phyloP scores from a whole-genome alignment of 768 basidiomycete species.

The Punctularia strigosozonata region DNA sequence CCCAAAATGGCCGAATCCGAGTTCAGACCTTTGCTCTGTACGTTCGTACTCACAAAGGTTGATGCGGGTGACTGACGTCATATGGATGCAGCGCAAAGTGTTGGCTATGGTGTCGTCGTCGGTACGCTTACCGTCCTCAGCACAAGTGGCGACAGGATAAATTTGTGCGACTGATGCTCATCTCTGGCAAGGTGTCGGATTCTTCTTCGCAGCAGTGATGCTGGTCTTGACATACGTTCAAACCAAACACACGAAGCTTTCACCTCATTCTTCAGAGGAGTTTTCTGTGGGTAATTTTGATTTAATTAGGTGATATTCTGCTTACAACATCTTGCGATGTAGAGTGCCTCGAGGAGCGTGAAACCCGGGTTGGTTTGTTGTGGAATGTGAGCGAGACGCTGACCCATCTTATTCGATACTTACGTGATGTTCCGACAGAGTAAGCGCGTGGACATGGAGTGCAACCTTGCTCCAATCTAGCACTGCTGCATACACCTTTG shows the following conservation, averaged over 20 bases:
- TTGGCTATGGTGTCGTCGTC: conserved; percentile 38
- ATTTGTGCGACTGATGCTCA: background rate
- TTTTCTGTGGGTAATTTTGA: conserved; percentile 24
- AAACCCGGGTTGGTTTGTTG: conserved; percentile 41
- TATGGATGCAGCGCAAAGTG: conserved; percentile 23
- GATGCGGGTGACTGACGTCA: background rate
- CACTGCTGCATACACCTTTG: conserved; percentile 39
- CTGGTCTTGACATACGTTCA: conserved; percentile 31
- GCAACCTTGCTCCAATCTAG: conserved; percentile 43
- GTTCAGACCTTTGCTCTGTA: conserved; percentile 29
- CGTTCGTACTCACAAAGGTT: conserved; percentile 2
- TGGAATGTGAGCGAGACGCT: conserved; percentile 25
- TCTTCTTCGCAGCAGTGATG: conserved; percentile 39
- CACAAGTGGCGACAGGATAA: background rate
- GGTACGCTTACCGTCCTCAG: conserved; percentile 17
- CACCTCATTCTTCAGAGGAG: conserved; percentile 35
- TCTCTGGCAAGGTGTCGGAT: conserved; percentile 25
- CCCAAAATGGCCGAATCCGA: too few species aligned
- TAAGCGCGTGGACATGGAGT: conserved; percentile 48
- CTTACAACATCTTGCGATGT: background rate
- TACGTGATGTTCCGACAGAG: conserved; percentile 15
- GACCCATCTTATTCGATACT: background rate
- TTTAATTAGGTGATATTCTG: background rate
- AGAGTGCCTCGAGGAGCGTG: conserved; percentile 34
- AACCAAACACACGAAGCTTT: conserved; percentile 32